Base-by-base conservation (phyloP, 768 basidiomycete genomes). In the Leccinum olivaceopallidum region DNA sequence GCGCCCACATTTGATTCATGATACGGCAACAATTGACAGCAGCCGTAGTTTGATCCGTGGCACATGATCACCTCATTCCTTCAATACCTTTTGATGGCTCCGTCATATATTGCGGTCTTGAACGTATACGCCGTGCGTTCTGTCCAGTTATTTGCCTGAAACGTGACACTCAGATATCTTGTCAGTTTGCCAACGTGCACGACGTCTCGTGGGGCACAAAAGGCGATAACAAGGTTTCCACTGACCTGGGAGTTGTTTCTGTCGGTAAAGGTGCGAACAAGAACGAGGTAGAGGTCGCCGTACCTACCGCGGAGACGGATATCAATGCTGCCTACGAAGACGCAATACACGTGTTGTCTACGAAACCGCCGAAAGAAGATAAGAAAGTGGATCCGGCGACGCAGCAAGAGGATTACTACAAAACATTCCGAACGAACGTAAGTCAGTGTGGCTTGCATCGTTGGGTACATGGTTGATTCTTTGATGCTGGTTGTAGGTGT, bases 191-290 rank as follows among this genome's bases (percentile, higher is more conserved):
- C 3, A 94, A 94, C 69, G 90, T 92, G 6, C 90, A 94, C 74
- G 94, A 95, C 60, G 88, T 95, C 10, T 94, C 92, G 5, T 95
- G 95, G 95, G 94, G 95, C 39, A 98, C 93, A 5, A 98, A 96
- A 71, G 96, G 92, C 36, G 93, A 92, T 75, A 95, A 94, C 79
- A 95, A 88, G 69, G 83, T 89, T 49, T 81, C 80, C 57, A 89
- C 88, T 26, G 92, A 95, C 65, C 85, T 98, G 6, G 97, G 96
- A 50, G 88, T 88, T 6, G 90, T 95, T 63, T 82, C 82, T 53
- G 80, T 80, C 2, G 78, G 80, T 37, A 82, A 83, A 60, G 84
- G 63, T 57, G 74, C 75, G 57, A 76, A 88, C 60, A 87, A 87
- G 69, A 90, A 90, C 65, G 88, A 92, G 69, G 95, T 95, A 10